Evolutionary conservation across 2,329 filamentous ascomycete species (phyloP).

Genomic region (Pyricularia pennisetigena): DNA sequence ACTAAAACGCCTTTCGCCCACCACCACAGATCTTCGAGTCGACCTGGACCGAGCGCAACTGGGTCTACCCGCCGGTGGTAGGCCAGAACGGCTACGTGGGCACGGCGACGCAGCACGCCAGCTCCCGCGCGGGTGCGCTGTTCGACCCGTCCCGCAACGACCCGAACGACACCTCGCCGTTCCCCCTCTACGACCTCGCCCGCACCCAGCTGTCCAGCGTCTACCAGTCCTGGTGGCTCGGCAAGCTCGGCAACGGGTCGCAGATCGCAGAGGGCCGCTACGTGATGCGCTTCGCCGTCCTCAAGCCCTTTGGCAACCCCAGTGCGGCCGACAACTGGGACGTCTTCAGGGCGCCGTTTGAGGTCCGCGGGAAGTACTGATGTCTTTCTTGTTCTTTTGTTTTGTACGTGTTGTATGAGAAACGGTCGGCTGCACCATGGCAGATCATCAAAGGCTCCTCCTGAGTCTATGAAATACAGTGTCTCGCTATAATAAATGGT

Average conservation of each 20-base stretch:
- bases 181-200: slow-evolving; percentile 12
- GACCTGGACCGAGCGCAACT: slow-evolving; percentile 13
- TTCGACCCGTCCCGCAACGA: slow-evolving; percentile 5
- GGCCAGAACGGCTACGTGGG: slow-evolving; percentile 15
- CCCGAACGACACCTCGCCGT: slow-evolving; percentile 6
- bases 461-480: too few species aligned
- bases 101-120: slow-evolving; percentile 9
- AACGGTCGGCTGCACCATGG: too few species aligned
- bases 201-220: slow-evolving; percentile 10
- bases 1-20: not conserved
- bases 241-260: slow-evolving; percentile 17
- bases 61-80: slow-evolving; percentile 15
- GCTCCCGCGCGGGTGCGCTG: slow-evolving; percentile 8
- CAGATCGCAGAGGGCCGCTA: slow-evolving; percentile 21
- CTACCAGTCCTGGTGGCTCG: slow-evolving; percentile 10
- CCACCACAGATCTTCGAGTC: slow-evolving; percentile 9
- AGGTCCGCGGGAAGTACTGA: not conserved
- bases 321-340: slow-evolving; percentile 6
- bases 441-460: too few species aligned
- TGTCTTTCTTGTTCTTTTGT: too few species aligned
- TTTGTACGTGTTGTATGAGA: too few species aligned
- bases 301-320: slow-evolving; percentile 7
- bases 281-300: slow-evolving; percentile 11
- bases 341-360: not conserved
- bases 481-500: too few species aligned